phyloP scores from a whole-genome alignment of 169 alveolate genomes.

The Cardiosporidium cionae region DNA sequence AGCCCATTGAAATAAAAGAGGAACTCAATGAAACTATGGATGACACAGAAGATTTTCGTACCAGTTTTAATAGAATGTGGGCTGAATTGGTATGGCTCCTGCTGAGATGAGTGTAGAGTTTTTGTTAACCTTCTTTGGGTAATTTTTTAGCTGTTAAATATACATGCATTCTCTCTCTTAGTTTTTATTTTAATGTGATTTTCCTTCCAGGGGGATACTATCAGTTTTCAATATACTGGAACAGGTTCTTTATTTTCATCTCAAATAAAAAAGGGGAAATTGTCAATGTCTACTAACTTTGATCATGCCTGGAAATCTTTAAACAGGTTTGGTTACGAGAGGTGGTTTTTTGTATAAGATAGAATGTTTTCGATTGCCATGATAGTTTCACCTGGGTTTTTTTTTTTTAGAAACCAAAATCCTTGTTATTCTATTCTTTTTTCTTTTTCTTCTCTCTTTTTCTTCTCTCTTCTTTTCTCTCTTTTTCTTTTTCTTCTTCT shows the following conservation, averaged over 20 bases:
- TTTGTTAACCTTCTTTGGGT: too few species aligned
- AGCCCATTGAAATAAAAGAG: too few species aligned
- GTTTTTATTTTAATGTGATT: too few species aligned
- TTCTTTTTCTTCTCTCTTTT: background rate
- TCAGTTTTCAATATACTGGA: conserved; percentile 24
- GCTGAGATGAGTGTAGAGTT: too few species aligned
- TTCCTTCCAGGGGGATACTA: conserved; percentile 17
- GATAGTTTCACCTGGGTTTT: background rate
- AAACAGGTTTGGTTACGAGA: background rate
- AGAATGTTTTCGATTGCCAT: background rate
- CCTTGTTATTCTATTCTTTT: background rate
- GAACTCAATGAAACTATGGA: too few species aligned
- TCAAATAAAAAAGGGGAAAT: conserved; percentile 9
- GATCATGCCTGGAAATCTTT: conserved; percentile 11
- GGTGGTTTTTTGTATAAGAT: background rate
- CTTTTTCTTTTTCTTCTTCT: too few species aligned
- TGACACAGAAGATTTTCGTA: too few species aligned
- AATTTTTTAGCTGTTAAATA: too few species aligned
- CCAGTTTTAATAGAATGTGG: too few species aligned
- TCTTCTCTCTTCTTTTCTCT: too few species aligned
- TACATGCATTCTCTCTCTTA: too few species aligned
- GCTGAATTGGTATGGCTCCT: too few species aligned
- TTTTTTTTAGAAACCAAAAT: background rate
- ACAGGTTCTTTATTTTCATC: conserved; percentile 21
- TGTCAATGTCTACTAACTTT: background rate